Base-by-base conservation (phyloP, 2,329 filamentous ascomycete species). In the Colletotrichum sp. region DNA sequence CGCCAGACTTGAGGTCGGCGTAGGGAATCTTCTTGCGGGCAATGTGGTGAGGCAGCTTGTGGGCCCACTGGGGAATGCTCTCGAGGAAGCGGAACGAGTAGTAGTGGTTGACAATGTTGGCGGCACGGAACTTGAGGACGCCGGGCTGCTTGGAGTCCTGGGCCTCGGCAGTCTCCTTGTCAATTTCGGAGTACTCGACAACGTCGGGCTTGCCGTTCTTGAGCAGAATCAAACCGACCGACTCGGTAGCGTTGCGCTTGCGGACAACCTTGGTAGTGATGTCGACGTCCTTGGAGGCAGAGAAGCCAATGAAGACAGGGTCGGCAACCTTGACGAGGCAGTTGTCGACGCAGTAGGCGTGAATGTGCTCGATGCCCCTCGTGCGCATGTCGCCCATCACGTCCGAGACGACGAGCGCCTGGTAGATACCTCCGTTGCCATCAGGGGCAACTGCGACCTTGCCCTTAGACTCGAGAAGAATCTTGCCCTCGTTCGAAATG, bases 61-160 rank as follows among this genome's bases (percentile, higher is more conserved):
- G 90, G 21, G 92, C 93, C 95, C 95, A 98, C 80, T 92, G 88
- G 74, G 97, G 96, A 80, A 98, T 98, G 78, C 92, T 94, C 85
- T 98, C 94, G 65, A 99, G 91, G 91, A 98, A 99, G 80, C 91
- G 88, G 89, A 96, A 96, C 63, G 95, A 98, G 89, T 99, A 99
- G 92, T 99, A 99, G 90, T 99, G 97, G 90, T 99, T 99, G 88
- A 99, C 97, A 81, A 99, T 99, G 89, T 99, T 99, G 82, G 96
- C 97, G 74, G 97, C 96, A 78, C 97, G 94, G 93, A 98, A 99
- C 87, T 96, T 98, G 83, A 99, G 93, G 70, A 98, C 89, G 74
- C 92, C 93, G 5, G 92, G 89, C 82, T 98, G 93, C 85, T 95
- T 95, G 71, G 94, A 87, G 83, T 99, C 97, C 83, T 94, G 92